These are phyloP conservation scores for Coffea eugenioides DNA, from an alignment of 257 asterid genomes.

Conservation along the genomic window DNA sequence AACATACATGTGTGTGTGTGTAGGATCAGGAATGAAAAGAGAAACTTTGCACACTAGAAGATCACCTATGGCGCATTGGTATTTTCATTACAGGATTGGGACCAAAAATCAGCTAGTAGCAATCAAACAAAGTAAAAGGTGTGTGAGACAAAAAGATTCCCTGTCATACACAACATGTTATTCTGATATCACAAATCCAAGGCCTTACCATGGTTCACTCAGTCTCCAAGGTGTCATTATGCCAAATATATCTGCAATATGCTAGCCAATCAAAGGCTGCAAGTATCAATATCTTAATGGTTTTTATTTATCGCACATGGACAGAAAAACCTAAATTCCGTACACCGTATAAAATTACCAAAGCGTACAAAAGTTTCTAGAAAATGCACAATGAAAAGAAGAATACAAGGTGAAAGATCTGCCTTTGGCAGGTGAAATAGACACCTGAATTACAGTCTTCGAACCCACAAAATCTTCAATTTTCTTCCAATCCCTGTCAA, in stretches of 20 bases:
- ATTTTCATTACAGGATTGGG: no score
- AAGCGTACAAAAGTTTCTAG: conserved; percentile 5
- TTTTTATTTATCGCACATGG: neutral
- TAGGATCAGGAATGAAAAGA: no score
- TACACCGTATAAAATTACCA: neutral
- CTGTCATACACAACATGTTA: no score
- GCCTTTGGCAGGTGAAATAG: conserved; percentile 2
- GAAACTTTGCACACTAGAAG: no score
- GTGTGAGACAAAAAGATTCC: no score
- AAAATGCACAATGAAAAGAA: neutral
- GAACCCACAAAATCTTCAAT: conserved; percentile 93
- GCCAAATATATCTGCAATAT: neutral
- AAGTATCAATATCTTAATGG: neutral
- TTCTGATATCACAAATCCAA: no score
- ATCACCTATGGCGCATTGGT: no score
- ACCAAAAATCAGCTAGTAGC: no score
- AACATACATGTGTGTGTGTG: neutral
- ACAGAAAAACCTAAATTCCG: neutral
- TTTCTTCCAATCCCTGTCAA: conserved; percentile 98
- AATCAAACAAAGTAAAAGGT: no score
- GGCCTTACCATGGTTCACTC: no score
- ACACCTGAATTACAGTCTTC: conserved; percentile 94
- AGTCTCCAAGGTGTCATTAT: neutral
- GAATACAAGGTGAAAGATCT: neutral
- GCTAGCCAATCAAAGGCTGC: neutral